Base-by-base conservation (phyloP, 2,329 filamentous ascomycete species). In the Cercospora canescens region DNA sequence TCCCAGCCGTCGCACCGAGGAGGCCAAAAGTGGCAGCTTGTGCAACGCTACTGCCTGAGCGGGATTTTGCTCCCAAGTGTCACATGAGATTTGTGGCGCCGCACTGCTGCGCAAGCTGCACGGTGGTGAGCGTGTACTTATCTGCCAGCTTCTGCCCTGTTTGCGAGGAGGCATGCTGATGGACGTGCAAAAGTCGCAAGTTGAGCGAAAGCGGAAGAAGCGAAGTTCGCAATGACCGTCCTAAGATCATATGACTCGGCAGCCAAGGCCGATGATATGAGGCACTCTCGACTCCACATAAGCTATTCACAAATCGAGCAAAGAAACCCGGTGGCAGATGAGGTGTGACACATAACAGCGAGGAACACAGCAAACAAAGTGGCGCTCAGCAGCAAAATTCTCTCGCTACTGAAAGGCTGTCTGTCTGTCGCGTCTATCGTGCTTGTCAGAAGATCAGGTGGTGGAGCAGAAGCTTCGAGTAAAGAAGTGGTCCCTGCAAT, bases 381-480 rank as follows among this genome's bases (percentile, higher is more conserved):
- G 57, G 26, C 26, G 57, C 16, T 41, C 35, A 14, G 21, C 57
- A 45, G 35, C 57, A 45, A 28, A 41, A 18, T 32, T 39, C 14
- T 16, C 24, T n/a, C 18, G 52, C 24, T 37, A n/a, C n/a, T n/a
- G 21, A 24, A 57, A 16, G 21, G 24, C 56, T 37, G 32, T n/a
- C 32, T 35, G 21, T 59, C 12, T 34, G 32, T 55, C 54, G 28
- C 28, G 34, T 21, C 34, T 60, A 32, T 60, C 57, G 57, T 60
- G 57, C 39, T 48, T 48, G 32, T 62, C 60, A 55, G 60, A 62
- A 55, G 48, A 55, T 35, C 32, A 12, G 32, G 32, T 18, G 45
- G 61, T 35, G 35, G 61, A 30, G 35, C 26, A 48, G 62, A 63
- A 63, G 37, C 37, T 63, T 63, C 62, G 52, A 59, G 62, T 62